Percentiles rank a stretch among this genome's conserved stretches.
Evolutionary conservation across 2,329 filamentous ascomycete species (phyloP).

Genomic region (Cladosporium sp.): DNA sequence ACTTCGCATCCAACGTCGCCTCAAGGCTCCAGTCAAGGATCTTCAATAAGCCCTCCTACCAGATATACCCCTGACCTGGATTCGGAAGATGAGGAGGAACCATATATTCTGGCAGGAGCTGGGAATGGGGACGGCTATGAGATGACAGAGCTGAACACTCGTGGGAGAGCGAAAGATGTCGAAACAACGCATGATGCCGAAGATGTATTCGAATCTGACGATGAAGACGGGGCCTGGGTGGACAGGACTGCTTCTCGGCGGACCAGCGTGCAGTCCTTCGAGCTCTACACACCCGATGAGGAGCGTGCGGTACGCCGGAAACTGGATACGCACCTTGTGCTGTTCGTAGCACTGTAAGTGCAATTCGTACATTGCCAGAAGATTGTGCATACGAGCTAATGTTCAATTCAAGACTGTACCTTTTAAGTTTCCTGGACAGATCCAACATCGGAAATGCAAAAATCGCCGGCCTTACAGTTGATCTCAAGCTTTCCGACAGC

Average conservation of each 20-base stretch:
- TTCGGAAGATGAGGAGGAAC: constrained; percentile 25
- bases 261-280: constrained; percentile 45
- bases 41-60: not conserved
- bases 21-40: not conserved
- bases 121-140: constrained; percentile 29
- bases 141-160: constrained; percentile 25
- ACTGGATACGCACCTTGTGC: constrained; percentile 74
- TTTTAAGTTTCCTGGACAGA: constrained; percentile 84
- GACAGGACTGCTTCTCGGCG: constrained; percentile 3
- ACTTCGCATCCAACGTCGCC: not conserved
- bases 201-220: constrained; percentile 31
- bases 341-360: constrained; percentile 68
- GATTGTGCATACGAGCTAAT: not conserved
- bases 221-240: constrained; percentile 20
- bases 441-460: constrained; percentile 56
- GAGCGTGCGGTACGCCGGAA: constrained; percentile 54
- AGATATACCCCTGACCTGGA: constrained; percentile 27
- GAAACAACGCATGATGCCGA: constrained; percentile 17
- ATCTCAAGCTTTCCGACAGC: constrained; percentile 54
- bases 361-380: not conserved
- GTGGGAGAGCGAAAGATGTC: constrained; percentile 2
- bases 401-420: constrained; percentile 57
- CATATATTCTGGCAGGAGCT: constrained; percentile 21
- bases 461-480: constrained; percentile 57
- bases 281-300: constrained; percentile 66